A percentile compares a stretch with the other conserved stretches of the same genome.
These are phyloP conservation scores for Flaveria robusta DNA, from an alignment of 129 eudicot genomes.

Conservation along the genomic window DNA sequence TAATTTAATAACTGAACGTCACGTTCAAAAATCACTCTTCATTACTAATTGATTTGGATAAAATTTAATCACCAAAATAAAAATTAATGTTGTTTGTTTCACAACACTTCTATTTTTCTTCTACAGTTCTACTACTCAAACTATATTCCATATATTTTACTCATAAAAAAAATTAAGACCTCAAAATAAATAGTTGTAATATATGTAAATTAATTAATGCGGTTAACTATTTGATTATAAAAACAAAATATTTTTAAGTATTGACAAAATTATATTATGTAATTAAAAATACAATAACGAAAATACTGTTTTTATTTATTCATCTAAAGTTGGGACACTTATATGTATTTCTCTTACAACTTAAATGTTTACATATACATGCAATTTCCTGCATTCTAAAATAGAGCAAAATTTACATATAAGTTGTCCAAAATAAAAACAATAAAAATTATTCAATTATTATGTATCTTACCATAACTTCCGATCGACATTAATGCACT, in stretches of 20 bases:
- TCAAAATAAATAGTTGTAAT: too few relatives aligned
- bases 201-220: not conserved
- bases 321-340: not conserved
- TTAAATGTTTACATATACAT: too few relatives aligned
- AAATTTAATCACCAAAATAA: not conserved
- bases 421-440: not conserved
- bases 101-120: too few relatives aligned
- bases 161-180: not conserved
- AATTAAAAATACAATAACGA: not conserved
- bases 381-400: not conserved
- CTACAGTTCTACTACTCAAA: too few relatives aligned
- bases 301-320: not conserved
- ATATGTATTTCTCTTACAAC: not conserved
- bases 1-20: too few relatives aligned
- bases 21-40: not conserved
- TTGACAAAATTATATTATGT: not conserved
- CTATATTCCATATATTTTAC: too few relatives aligned
- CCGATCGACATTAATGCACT: conserved; percentile 46
- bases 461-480: conserved; percentile 33
- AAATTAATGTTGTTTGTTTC: too few relatives aligned
- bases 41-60: not conserved
- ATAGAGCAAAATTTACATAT: not conserved
- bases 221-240: not conserved
- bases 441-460: not conserved
- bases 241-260: not conserved